These are phyloP conservation scores for Arxiozyma bovina DNA, from an alignment of 1,139 yeast genomes.

Conservation along the genomic window DNA sequence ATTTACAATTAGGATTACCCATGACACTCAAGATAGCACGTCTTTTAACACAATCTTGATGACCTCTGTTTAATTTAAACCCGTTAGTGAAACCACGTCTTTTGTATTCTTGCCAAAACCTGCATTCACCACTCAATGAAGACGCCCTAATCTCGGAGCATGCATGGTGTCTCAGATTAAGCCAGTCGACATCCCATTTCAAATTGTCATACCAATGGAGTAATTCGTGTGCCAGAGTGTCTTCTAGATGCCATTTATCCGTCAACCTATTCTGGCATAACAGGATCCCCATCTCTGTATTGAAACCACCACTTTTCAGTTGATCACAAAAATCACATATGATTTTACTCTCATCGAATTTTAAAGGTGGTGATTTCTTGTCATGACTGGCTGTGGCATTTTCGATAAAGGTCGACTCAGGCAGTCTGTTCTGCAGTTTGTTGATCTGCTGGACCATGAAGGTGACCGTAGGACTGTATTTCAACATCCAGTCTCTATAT, in stretches of 20 bases:
- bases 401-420: background rate
- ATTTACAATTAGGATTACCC: constrained; percentile 77
- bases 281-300: constrained; percentile 79
- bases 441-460: constrained; percentile 82
- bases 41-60: constrained; percentile 82
- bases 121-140: constrained; percentile 88
- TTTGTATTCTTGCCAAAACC: constrained; percentile 76
- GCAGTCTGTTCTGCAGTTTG: constrained; percentile 34
- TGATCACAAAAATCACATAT: constrained; percentile 82
- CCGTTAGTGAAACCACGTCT: constrained; percentile 33
- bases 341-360: constrained; percentile 38
- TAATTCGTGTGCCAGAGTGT: constrained; percentile 83
- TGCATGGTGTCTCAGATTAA: constrained; percentile 83
- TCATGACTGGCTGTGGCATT: constrained; percentile 8
- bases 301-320: constrained; percentile 85
- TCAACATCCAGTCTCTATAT: constrained; percentile 68
- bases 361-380: constrained; percentile 10
- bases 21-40: constrained; percentile 77
- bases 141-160: constrained; percentile 95
- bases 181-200: constrained; percentile 78
- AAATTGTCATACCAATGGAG: constrained; percentile 90
- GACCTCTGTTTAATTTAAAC: constrained; percentile 50
- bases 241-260: constrained; percentile 78
- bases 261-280: constrained; percentile 79
- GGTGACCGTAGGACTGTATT: constrained; percentile 74